Percentiles rank a stretch among this genome's conserved stretches.
phyloP scores from a whole-genome alignment of 2,329 filamentous ascomycete species.

The Achaetomium macrosporum region DNA sequence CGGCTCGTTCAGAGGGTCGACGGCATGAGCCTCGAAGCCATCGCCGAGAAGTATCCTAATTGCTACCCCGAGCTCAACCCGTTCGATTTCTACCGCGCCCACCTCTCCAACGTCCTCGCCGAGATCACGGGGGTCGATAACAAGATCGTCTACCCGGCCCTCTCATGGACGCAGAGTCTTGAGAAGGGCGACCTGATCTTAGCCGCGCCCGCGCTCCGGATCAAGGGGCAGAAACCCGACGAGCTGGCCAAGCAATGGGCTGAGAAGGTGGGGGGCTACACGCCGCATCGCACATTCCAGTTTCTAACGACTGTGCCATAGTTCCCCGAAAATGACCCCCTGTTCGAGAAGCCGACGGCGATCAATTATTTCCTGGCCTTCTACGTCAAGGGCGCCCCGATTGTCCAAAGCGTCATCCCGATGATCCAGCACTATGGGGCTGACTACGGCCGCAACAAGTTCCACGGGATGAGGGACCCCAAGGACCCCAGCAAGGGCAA shows the following conservation, averaged over 20 bases:
- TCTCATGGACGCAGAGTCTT: constrained; percentile 72
- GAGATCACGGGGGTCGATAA: constrained; percentile 65
- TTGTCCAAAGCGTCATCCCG: constrained; percentile 62
- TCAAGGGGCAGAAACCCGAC: constrained; percentile 64
- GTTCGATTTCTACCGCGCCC: constrained; percentile 71
- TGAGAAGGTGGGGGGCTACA: constrained; percentile 44
- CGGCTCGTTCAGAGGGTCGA: constrained; percentile 32
- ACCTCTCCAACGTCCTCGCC: constrained; percentile 64
- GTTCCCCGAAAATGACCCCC: constrained; percentile 64
- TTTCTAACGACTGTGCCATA: constrained; percentile 27
- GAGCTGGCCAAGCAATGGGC: constrained; percentile 58
- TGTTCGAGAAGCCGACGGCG: constrained; percentile 64
- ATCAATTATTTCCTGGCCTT: constrained; percentile 69
- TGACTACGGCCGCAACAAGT: constrained; percentile 60
- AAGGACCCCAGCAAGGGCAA: constrained; percentile 53
- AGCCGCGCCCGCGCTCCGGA: constrained; percentile 70
- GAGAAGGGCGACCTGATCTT: constrained; percentile 80
- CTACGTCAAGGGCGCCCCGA: constrained; percentile 67
- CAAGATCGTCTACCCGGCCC: constrained; percentile 64
- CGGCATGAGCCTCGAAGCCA: constrained; percentile 32
- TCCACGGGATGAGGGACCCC: constrained; percentile 55
- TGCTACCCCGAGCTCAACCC: constrained; percentile 66
- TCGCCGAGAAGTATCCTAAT: constrained; percentile 44
- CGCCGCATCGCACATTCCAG: background rate
- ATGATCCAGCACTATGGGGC: constrained; percentile 57